Conservation (phyloP, 2,329 filamentous ascomycete species). For the Colletotrichum aenigma region DNA sequence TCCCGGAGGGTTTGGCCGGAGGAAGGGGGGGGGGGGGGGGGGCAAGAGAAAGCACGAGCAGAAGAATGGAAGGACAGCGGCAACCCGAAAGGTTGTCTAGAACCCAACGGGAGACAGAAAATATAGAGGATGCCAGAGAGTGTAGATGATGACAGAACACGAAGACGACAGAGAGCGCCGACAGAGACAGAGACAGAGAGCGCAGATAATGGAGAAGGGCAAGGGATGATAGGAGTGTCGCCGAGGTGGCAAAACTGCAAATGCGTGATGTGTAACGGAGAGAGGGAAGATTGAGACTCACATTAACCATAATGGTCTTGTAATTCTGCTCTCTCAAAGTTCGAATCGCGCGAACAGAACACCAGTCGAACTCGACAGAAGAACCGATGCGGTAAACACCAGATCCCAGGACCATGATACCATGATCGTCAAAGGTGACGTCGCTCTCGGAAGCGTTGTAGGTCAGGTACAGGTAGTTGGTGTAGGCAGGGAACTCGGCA, state of each 20-base stretch:
- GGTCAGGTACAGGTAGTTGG: constrained; percentile 95
- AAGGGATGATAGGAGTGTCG: neutral
- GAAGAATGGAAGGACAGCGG: neutral
- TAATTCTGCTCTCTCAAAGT: constrained; percentile 82
- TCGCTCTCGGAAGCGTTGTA: constrained; percentile 93
- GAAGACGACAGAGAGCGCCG: neutral
- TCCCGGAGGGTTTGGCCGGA: too few species aligned
- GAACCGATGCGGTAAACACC: constrained; percentile 97
- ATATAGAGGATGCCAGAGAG: too few species aligned
- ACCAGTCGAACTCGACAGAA: constrained; percentile 99
- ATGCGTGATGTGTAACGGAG: neutral
- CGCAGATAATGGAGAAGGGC: neutral
- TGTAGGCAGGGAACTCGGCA: constrained; percentile 91
- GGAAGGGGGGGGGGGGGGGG: too few species aligned
- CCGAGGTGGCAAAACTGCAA: neutral
- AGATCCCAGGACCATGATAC: constrained; percentile 94
- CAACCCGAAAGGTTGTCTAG: neutral
- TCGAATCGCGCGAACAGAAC: constrained; percentile 90
- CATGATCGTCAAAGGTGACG: constrained; percentile 83
- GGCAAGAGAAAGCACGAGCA: neutral
- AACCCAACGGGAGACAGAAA: too few species aligned
- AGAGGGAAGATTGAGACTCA: neutral
- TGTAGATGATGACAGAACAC: neutral
- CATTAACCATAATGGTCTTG: constrained; percentile 96
- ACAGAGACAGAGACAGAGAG: neutral